Conservation (phyloP, 169 alveolate genomes). For the Cryptosporidium sp. region DNA sequence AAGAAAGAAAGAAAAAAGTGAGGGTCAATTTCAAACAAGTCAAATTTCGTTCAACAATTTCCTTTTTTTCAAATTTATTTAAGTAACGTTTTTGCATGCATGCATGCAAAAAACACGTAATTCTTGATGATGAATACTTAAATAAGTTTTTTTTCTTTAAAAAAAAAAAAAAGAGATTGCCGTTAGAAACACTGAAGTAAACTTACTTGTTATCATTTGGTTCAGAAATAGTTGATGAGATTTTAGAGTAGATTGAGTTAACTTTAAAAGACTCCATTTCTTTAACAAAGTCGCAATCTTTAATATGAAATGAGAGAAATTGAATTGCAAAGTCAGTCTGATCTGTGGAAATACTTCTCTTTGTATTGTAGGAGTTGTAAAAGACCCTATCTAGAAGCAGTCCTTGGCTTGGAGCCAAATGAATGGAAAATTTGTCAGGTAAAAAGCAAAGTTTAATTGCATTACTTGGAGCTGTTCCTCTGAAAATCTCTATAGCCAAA, state of each 20-base stretch:
- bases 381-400: conserved; percentile 70
- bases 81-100: neutral
- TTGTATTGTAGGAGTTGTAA: conserved; percentile 54
- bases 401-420: conserved; percentile 77
- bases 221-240: neutral
- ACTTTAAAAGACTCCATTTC: conserved; percentile 40
- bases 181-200: neutral
- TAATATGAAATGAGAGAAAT: conserved; percentile 15
- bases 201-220: conserved; percentile 48
- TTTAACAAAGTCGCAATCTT: conserved; percentile 31
- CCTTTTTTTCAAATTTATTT: neutral
- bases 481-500: conserved; percentile 82
- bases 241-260: conserved; percentile 11
- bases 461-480: conserved; percentile 83
- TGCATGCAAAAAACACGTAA: conserved; percentile 2
- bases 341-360: conserved; percentile 48
- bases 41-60: neutral
- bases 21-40: neutral
- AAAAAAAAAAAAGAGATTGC: neutral
- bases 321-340: conserved; percentile 18
- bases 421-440: conserved; percentile 72
- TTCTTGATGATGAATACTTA: neutral
- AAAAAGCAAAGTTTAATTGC: conserved; percentile 79
- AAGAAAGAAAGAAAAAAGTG: neutral
- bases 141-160: too few species aligned